Evolutionary conservation across 2,329 filamentous ascomycete species (phyloP).

Genomic region (Coniochaeta pulveracea): DNA sequence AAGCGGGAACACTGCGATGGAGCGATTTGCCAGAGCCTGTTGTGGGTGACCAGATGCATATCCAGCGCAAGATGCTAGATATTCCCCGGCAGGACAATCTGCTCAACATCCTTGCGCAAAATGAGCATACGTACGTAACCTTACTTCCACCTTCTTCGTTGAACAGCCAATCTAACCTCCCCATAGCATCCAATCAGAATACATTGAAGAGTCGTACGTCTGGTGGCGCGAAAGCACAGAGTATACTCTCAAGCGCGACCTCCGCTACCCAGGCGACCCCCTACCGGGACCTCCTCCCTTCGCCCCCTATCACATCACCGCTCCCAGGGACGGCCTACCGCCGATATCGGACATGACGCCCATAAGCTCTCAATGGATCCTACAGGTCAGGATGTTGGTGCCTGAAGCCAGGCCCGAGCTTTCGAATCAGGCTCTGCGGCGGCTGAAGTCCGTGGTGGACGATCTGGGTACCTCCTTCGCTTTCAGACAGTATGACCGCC

Average conservation of each 20-base stretch:
- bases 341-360: slow-evolving; percentile 33
- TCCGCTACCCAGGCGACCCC: slow-evolving; percentile 21
- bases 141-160: neutral
- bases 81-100: slow-evolving; percentile 40
- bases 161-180: slow-evolving; percentile 1
- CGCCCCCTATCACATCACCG: too few species aligned
- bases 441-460: slow-evolving; percentile 30
- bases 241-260: slow-evolving; percentile 38
- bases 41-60: slow-evolving; percentile 24
- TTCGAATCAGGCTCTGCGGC: slow-evolving; percentile 41
- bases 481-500: slow-evolving; percentile 39
- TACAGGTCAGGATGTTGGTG: slow-evolving; percentile 42
- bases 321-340: slow-evolving; percentile 15
- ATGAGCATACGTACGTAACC: slow-evolving; percentile 37
- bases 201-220: slow-evolving; percentile 39
- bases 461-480: slow-evolving; percentile 41
- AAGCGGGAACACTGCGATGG: slow-evolving; percentile 41
- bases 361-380: slow-evolving; percentile 41
- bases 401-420: slow-evolving; percentile 47
- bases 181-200: slow-evolving; percentile 38
- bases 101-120: slow-evolving; percentile 35
- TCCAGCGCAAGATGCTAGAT: slow-evolving; percentile 43
- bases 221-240: slow-evolving; percentile 44
- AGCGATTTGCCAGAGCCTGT: slow-evolving; percentile 49
- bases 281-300: too few species aligned